phyloP scores from a whole-genome alignment of 495 filamentous ascomycete species.

The Hypomontagnella monticulosa region DNA sequence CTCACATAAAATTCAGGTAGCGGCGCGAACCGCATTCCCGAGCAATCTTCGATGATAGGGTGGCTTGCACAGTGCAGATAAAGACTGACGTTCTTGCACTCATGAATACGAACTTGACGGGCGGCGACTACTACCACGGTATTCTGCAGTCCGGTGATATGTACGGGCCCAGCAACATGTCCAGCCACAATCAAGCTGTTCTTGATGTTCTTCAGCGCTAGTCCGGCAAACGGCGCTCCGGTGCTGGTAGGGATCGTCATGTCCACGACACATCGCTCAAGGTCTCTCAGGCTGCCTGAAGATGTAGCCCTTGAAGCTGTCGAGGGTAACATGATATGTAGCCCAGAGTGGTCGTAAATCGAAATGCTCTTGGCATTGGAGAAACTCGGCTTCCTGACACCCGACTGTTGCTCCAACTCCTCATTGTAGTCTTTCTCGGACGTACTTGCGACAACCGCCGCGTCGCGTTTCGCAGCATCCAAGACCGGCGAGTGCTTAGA shows the following conservation, averaged over 20 bases:
- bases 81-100: constrained; percentile 78
- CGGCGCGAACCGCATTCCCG: constrained; percentile 78
- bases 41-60: constrained; percentile 94
- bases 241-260: constrained; percentile 72
- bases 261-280: constrained; percentile 79
- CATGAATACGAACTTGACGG: constrained; percentile 90
- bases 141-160: constrained; percentile 78
- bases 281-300: constrained; percentile 75
- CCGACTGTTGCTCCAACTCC: constrained; percentile 50
- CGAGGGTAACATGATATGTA: constrained; percentile 78
- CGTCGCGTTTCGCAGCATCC: constrained; percentile 48
- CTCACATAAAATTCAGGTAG: constrained; percentile 75
- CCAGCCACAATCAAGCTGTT: constrained; percentile 79
- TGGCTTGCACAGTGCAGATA: constrained; percentile 84
- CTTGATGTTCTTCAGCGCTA: constrained; percentile 75
- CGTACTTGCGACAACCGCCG: constrained; percentile 39
- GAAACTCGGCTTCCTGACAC: constrained; percentile 67
- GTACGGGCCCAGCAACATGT: constrained; percentile 78
- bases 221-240: constrained; percentile 73
- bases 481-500: constrained; percentile 19
- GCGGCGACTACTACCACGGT: constrained; percentile 79
- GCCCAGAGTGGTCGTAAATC: constrained; percentile 67
- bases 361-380: constrained; percentile 67
- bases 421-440: constrained; percentile 61
- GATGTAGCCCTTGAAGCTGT: constrained; percentile 72